Evolutionary conservation across 192 early-diverging fungal genomes (phyloP), one percentile per base, ranked within the genome.

Genomic region (Polychytrium aggregatum): DNA sequence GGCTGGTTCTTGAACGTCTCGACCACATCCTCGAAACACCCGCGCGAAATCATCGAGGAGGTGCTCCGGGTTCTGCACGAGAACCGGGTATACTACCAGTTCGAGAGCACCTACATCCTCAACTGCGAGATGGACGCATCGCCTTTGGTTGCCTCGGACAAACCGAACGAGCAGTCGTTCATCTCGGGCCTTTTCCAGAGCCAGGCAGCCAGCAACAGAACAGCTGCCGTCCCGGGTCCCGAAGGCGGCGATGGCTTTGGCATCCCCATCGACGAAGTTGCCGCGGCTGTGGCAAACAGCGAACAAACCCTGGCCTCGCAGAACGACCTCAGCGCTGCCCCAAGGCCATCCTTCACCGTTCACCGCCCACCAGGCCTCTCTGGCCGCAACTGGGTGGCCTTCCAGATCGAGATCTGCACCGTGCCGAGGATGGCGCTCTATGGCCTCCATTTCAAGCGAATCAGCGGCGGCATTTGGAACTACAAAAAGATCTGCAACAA

Each of bases 401-500:
- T 72, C 38, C 67, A 72, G 48, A 56, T 73, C 20, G 59, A 68
- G 28, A 59, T 73, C 26, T 63, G 49, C 54, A 57, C 53, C 24
- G 45, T 73, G 14, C 64, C 67, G 28, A 25, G 56, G 21, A 40
- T 60, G 44, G 50, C 44, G 37, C 46, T 57, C 13, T 46, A 48
- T 28, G 69, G 65, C 10, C 24, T 74, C 17, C 71, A 74, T 37
- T 74, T 74, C 39, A 72, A 72, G 47, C 35, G 71, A 27, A 17
- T 71, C 2, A 37, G 48, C 33, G 71, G 71, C 10, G 71, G 71
- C 11, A 62, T 74, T 13, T 74, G 71, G 71, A 74, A 50, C 30
- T 74, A 74, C 55, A 74, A 74, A 47, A 72, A 68, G 51, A 45
- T 72, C 16, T 74, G 71, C 37, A 68, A 55, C 39, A 64, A 59